Conservation (phyloP, 179 eudicot species). For the Pouteria campechiana region DNA sequence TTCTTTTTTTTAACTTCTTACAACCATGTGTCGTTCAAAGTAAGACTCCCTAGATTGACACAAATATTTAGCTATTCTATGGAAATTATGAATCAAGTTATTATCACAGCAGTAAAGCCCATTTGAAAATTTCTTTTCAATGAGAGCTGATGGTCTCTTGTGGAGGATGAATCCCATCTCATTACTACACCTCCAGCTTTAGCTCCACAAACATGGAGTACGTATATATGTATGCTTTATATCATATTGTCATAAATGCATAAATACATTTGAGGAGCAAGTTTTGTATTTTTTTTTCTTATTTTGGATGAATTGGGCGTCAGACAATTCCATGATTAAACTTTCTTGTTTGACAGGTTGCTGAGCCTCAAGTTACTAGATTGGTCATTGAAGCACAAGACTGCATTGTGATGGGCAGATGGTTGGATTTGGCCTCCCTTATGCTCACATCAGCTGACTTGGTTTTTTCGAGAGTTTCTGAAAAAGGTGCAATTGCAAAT, state of each 20-base stretch:
- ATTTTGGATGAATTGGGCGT: background rate
- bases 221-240: background rate
- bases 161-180: too few species aligned
- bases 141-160: too few species aligned
- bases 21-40: too few species aligned
- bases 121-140: too few species aligned
- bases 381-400: conserved; percentile 72
- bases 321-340: background rate
- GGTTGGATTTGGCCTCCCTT: conserved; percentile 79
- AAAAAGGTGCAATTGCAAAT: conserved; percentile 44
- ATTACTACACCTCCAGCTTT: background rate
- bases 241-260: background rate
- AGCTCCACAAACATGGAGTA: background rate
- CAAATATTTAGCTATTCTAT: too few species aligned
- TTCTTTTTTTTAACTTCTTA: too few species aligned
- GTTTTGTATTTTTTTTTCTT: background rate
- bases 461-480: conserved; percentile 66
- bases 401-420: conserved; percentile 49
- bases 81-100: too few species aligned
- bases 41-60: too few species aligned
- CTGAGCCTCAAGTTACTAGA: conserved; percentile 57
- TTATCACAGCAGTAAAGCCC: too few species aligned
- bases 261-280: background rate
- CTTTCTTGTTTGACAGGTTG: conserved; percentile 40
- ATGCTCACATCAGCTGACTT: conserved; percentile 82